Percentiles rank a stretch among this genome's conserved stretches.
Conservation (phyloP, 495 filamentous ascomycete species). For the Hypoxylon perforatum region DNA sequence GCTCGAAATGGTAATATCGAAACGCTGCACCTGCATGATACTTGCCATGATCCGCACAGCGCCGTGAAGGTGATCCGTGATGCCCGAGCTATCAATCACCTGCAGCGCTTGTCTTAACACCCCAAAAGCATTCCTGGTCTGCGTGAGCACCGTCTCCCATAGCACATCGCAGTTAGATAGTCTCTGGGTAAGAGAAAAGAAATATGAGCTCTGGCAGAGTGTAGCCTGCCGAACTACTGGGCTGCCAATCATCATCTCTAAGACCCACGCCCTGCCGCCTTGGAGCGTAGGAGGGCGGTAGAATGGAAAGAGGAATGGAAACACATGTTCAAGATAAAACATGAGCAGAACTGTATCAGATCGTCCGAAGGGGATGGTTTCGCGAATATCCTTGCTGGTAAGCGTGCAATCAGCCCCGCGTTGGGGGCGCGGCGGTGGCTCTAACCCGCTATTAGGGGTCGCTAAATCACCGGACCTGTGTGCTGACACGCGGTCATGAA, state of each 20-base stretch:
- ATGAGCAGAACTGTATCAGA: conserved; percentile 43
- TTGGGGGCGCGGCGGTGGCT: conserved; percentile 21
- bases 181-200: conserved; percentile 52
- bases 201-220: conserved; percentile 61
- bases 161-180: conserved; percentile 17
- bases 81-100: conserved; percentile 42
- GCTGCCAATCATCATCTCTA: conserved; percentile 62
- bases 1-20: conserved; percentile 58
- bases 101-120: conserved; percentile 47
- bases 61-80: conserved; percentile 40
- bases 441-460: conserved; percentile 26
- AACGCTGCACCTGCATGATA: conserved; percentile 65
- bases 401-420: conserved; percentile 27
- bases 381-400: conserved; percentile 18
- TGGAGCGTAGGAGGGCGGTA: conserved; percentile 60
- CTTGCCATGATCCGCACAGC: conserved; percentile 57
- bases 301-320: conserved; percentile 67
- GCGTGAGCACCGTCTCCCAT: conserved; percentile 47
- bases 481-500: conserved; percentile 15
- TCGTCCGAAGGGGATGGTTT: conserved; percentile 36
- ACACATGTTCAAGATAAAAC: conserved; percentile 64
- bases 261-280: conserved; percentile 62
- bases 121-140: conserved; percentile 46
- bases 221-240: conserved; percentile 59
- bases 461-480: conserved; percentile 1